Percentiles rank a stretch among this genome's conserved stretches.
Conservation (phyloP, 768 basidiomycete genomes). For the Pulveroboletus ravenelii region DNA sequence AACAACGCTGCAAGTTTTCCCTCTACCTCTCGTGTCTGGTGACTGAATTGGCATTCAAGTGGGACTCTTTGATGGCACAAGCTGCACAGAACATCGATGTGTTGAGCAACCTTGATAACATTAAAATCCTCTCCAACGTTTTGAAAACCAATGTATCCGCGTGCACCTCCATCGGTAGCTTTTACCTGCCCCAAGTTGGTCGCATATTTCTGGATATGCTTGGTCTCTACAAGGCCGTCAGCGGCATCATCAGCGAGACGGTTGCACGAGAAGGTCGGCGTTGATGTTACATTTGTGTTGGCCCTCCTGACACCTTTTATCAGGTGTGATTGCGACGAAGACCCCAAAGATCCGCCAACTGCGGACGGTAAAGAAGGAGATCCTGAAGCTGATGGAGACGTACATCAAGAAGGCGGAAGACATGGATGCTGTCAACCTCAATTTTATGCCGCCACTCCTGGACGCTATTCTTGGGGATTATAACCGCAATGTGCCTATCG, state of each 20-base stretch:
- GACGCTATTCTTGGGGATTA: slow-evolving; percentile 99
- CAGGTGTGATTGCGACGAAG: slow-evolving; percentile 89
- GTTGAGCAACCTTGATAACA: slow-evolving; percentile 83
- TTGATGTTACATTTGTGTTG: neutral
- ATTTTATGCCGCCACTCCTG: slow-evolving; percentile 89
- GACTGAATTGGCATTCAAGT: slow-evolving; percentile 44
- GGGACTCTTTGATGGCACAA: slow-evolving; percentile 96
- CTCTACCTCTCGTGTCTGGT: neutral
- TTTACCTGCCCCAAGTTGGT: slow-evolving; percentile 96
- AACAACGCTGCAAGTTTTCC: slow-evolving; percentile 80
- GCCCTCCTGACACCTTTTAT: slow-evolving; percentile 8
- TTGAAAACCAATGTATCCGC: slow-evolving; percentile 98
- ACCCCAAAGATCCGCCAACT: slow-evolving; percentile 94
- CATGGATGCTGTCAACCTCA: slow-evolving; percentile 84
- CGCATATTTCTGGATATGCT: slow-evolving; percentile 98
- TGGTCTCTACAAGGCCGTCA: slow-evolving; percentile 95
- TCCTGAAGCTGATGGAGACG: slow-evolving; percentile 94
- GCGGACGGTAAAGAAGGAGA: slow-evolving; percentile 97
- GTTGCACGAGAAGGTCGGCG: slow-evolving; percentile 75
- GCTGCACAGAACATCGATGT: slow-evolving; percentile 92
- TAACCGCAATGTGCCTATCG: slow-evolving; percentile 86
- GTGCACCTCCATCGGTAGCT: slow-evolving; percentile 93
- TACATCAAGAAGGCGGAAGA: slow-evolving; percentile 98
- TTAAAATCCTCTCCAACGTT: slow-evolving; percentile 95
- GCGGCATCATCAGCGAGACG: slow-evolving; percentile 91